Percentiles rank a stretch among this genome's conserved stretches.
These are phyloP conservation scores for Apiospora malaysiana DNA, from an alignment of 2,329 filamentous ascomycete genomes.

Conservation along the genomic window DNA sequence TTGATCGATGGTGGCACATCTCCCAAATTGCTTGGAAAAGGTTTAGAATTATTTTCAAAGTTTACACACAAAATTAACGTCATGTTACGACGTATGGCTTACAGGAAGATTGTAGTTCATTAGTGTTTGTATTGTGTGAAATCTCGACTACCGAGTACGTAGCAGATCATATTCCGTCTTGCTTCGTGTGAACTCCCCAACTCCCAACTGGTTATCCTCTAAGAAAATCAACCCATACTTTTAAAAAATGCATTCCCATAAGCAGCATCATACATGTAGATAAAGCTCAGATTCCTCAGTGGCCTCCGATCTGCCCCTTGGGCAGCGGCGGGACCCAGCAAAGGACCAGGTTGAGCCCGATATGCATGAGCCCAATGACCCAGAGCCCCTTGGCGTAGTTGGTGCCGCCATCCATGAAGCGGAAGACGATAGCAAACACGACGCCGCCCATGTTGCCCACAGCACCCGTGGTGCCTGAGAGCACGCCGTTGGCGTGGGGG, in stretches of 20 bases:
- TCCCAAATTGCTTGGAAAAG: not conserved
- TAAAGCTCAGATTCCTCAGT: slow-evolving; percentile 30
- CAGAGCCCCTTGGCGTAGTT: slow-evolving; percentile 76
- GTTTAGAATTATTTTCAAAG: not conserved
- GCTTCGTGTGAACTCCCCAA: not conserved
- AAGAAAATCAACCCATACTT: not conserved
- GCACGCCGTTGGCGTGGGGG: slow-evolving; percentile 77
- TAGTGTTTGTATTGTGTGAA: not conserved
- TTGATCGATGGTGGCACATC: not conserved
- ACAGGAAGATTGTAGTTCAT: not conserved
- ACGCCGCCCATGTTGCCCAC: slow-evolving; percentile 86
- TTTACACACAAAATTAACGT: not conserved
- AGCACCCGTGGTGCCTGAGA: slow-evolving; percentile 81
- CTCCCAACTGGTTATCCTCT: slow-evolving; percentile 3
- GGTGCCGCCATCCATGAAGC: slow-evolving; percentile 67
- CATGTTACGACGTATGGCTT: not conserved
- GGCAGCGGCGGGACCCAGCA: slow-evolving; percentile 61
- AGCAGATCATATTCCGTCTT: not conserved
- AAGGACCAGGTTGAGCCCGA: slow-evolving; percentile 71
- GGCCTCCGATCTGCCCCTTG: slow-evolving; percentile 56
- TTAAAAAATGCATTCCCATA: not conserved
- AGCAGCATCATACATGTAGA: not conserved
- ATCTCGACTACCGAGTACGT: not conserved
- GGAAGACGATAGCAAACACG: slow-evolving; percentile 82
- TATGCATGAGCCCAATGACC: slow-evolving; percentile 80